Percentiles rank a stretch among this genome's conserved stretches.
These are phyloP conservation scores for Colletotrichum tamarilloi DNA, from an alignment of 2,329 filamentous ascomycete genomes.

Conservation along the genomic window DNA sequence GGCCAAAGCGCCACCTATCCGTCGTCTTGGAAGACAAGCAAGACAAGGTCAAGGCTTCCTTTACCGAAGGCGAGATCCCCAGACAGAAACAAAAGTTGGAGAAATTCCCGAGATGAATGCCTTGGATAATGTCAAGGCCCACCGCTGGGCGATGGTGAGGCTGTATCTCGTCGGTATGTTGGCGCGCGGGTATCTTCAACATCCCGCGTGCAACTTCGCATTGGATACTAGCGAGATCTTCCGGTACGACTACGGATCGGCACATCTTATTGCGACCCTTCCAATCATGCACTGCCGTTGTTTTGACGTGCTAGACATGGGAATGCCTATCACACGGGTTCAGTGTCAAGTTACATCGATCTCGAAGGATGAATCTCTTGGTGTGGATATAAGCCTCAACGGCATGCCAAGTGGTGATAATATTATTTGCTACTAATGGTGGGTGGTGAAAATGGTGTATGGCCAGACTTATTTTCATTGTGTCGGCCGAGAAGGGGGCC, in stretches of 20 bases:
- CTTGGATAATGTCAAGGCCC: background rate
- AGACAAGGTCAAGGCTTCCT: slow-evolving; percentile 2
- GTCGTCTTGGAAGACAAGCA: background rate
- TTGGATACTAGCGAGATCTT: background rate
- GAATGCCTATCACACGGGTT: slow-evolving; percentile 14
- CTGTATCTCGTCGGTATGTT: background rate
- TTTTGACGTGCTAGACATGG: background rate
- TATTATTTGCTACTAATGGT: background rate
- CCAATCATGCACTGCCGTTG: background rate
- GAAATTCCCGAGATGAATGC: slow-evolving; percentile 15
- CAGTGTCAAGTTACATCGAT: slow-evolving; percentile 19
- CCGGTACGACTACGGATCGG: background rate
- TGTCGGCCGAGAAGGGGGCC: background rate
- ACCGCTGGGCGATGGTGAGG: background rate
- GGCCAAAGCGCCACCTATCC: slow-evolving; percentile 31
- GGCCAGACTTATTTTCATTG: background rate
- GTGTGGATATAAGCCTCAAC: background rate
- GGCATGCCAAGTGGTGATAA: background rate
- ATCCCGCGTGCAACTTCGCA: background rate
- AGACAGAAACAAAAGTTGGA: slow-evolving; percentile 15
- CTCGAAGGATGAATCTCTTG: background rate
- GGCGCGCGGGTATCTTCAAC: background rate
- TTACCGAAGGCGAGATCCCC: background rate
- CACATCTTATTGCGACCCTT: background rate
- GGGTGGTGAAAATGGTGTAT: background rate